These are phyloP conservation scores for Agaricus blazei DNA, from an alignment of 768 basidiomycete species.

Conservation along the genomic window DNA sequence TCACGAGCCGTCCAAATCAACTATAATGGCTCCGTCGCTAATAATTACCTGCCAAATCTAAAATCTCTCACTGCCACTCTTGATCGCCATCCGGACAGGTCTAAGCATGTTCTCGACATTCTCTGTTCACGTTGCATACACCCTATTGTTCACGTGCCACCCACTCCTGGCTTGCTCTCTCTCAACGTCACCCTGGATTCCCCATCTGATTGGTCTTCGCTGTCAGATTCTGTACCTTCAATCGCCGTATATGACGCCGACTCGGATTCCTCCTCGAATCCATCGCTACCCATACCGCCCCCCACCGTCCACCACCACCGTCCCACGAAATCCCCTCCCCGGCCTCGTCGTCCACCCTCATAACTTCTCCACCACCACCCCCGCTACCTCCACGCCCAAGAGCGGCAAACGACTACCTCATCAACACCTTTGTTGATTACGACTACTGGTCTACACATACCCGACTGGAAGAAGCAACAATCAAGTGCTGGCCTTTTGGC, in stretches of 20 bases:
- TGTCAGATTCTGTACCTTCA: neutral
- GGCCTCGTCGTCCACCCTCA: neutral
- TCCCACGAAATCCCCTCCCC: neutral
- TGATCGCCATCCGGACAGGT: neutral
- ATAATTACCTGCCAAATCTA: neutral
- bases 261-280: neutral
- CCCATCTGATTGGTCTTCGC: neutral
- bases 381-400: no score
- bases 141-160: neutral
- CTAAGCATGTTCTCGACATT: neutral
- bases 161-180: neutral
- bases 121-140: neutral
- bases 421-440: neutral
- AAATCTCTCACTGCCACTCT: neutral
- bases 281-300: neutral
- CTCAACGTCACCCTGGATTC: neutral
- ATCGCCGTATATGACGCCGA: neutral
- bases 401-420: neutral
- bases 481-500: conserved; percentile 5
- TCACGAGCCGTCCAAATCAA: neutral
- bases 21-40: neutral
- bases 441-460: neutral
- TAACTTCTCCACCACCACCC: no score
- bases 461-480: neutral
- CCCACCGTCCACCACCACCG: neutral